Evolutionary conservation across 1,284 basidiomycete species (phyloP).

Genomic region (Chiua sp.): DNA sequence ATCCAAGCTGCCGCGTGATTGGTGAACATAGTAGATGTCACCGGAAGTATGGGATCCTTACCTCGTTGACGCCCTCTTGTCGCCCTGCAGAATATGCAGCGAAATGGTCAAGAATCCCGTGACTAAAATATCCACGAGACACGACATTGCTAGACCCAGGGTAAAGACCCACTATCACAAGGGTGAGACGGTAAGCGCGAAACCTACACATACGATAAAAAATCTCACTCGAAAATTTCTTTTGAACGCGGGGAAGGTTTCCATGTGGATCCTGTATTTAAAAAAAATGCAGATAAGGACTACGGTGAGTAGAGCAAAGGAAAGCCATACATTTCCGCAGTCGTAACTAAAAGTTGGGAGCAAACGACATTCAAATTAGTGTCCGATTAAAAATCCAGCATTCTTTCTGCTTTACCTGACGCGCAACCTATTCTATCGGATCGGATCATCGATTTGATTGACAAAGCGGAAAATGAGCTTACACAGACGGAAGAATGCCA

Average conservation of each 20-base stretch:
- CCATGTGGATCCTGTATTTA: conserved; percentile 31
- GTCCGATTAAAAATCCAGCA: neutral
- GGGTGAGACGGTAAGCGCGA: neutral
- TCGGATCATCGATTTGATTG: neutral
- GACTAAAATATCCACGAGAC: conserved; percentile 53
- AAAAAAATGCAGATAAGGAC: neutral
- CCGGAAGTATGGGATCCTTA: neutral
- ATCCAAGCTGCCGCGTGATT: conserved; percentile 45
- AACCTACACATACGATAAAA: neutral
- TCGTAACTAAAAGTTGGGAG: conserved; percentile 35
- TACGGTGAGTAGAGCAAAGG: neutral
- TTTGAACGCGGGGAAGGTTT: conserved; percentile 30
- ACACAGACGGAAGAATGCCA: conserved; percentile 39
- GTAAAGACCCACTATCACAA: conserved; percentile 54
- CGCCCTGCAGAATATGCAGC: conserved; percentile 44
- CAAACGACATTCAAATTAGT: conserved; percentile 1
- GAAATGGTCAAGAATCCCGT: conserved; percentile 51
- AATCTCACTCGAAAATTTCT: conserved; percentile 28
- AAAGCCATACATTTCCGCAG: conserved; percentile 43
- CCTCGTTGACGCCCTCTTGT: conserved; percentile 38
- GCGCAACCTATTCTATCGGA: conserved; percentile 33
- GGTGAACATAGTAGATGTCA: neutral
- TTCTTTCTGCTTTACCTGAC: conserved; percentile 20
- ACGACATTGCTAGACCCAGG: conserved; percentile 52
- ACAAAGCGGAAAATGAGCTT: conserved; percentile 31